Conservation (phyloP, 2,329 filamentous ascomycete genomes). For the Akanthomyces dipterigenus region DNA sequence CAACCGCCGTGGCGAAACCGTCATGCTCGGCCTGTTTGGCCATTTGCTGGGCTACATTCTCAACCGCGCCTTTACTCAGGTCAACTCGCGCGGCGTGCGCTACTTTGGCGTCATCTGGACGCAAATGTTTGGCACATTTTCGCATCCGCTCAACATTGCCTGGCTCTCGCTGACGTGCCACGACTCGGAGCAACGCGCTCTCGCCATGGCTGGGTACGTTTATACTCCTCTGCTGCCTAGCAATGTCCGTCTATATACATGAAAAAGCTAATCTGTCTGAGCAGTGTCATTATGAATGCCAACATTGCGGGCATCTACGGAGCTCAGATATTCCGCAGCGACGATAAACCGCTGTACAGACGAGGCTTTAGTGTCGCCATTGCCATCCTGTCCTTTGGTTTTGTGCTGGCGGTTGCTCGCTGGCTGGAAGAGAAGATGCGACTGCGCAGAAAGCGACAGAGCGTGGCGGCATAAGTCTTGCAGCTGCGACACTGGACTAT, state of each 20-base stretch:
- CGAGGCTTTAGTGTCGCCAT: constrained; percentile 42
- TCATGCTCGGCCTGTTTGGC: constrained; percentile 40
- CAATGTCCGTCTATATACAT: no score
- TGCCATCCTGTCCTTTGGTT: constrained; percentile 36
- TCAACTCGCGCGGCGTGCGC: constrained; percentile 32
- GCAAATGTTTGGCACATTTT: constrained; percentile 47
- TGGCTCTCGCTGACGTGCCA: constrained; percentile 52
- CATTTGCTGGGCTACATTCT: constrained; percentile 47
- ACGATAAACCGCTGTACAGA: constrained; percentile 45
- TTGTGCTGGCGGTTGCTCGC: constrained; percentile 33
- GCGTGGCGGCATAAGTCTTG: not conserved
- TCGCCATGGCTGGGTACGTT: constrained; percentile 51
- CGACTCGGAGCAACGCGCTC: constrained; percentile 49
- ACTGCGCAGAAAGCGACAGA: not conserved
- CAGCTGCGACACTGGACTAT: not conserved
- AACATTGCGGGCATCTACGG: constrained; percentile 57
- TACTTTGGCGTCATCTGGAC: constrained; percentile 53
- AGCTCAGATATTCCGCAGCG: constrained; percentile 50
- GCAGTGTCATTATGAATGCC: constrained; percentile 52
- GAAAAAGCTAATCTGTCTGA: not conserved
- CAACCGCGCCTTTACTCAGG: constrained; percentile 45
- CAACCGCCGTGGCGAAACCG: constrained; percentile 44
- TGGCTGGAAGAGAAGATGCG: constrained; percentile 34
- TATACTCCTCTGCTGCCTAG: no score
- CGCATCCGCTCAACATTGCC: constrained; percentile 51